phyloP scores from a whole-genome alignment of 768 basidiomycete species.

The Cystofilobasidium macerans region DNA sequence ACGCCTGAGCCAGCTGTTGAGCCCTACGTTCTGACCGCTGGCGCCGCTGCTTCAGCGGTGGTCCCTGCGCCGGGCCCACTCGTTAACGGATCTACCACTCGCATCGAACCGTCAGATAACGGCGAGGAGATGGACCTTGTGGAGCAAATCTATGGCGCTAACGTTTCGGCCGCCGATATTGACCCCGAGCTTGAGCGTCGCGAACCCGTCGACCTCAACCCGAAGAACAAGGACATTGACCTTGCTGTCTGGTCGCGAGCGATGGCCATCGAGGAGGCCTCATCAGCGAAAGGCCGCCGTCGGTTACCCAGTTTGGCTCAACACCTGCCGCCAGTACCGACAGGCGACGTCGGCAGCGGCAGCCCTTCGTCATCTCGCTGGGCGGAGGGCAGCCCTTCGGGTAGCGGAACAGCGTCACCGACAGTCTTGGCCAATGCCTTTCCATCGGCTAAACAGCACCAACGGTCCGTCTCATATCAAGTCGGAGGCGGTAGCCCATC shows the following conservation, averaged over 20 bases:
- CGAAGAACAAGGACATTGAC: slow-evolving; percentile 25
- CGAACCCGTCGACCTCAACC: slow-evolving; percentile 10
- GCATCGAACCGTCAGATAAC: slow-evolving; percentile 28
- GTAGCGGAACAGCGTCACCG: not conserved
- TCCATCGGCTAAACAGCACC: not conserved
- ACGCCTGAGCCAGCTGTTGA: not conserved
- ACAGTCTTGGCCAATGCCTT: too few relatives aligned
- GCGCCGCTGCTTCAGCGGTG: not conserved
- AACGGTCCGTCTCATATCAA: not conserved
- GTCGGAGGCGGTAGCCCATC: too few relatives aligned
- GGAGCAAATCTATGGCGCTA: slow-evolving; percentile 78
- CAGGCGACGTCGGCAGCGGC: not conserved
- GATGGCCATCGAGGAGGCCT: not conserved
- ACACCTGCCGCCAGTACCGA: slow-evolving; percentile 2
- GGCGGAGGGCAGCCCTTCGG: not conserved
- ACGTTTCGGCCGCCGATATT: slow-evolving; percentile 18
- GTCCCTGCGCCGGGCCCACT: too few relatives aligned
- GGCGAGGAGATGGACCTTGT: slow-evolving; percentile 93
- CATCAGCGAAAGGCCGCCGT: not conserved
- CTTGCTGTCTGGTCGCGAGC: slow-evolving; percentile 22
- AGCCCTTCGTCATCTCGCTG: not conserved
- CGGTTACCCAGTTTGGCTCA: not conserved
- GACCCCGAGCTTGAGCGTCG: slow-evolving; percentile 12
- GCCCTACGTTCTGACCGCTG: slow-evolving; percentile 1
- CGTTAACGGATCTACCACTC: too few relatives aligned